Conservation (phyloP, 1,139 yeast species). For the Candida albicans region DNA sequence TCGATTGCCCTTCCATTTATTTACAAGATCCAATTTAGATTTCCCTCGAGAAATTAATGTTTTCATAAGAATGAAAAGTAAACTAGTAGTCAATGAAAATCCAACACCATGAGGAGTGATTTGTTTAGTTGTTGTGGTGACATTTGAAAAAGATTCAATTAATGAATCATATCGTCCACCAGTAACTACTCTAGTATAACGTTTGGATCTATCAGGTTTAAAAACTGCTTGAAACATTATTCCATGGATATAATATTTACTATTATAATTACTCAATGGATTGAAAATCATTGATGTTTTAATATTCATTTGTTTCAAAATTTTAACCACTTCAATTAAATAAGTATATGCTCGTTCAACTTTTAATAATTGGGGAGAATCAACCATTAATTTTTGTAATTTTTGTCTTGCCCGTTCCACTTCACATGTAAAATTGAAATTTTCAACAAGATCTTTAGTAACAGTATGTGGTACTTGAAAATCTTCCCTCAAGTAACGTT, state of each 20-base stretch:
- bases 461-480: constrained; percentile 79
- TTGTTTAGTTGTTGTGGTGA: constrained; percentile 22
- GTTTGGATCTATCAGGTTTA: constrained; percentile 48
- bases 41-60: constrained; percentile 24
- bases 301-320: constrained; percentile 55
- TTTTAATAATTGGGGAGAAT: constrained; percentile 62
- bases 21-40: constrained; percentile 24
- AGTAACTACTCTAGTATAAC: constrained; percentile 62
- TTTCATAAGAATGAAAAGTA: constrained; percentile 44
- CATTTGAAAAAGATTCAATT: constrained; percentile 58
- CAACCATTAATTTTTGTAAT: constrained; percentile 69
- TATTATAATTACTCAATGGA: constrained; percentile 82
- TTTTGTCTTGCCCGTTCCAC: constrained; percentile 63
- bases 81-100: constrained; percentile 57
- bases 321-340: constrained; percentile 54
- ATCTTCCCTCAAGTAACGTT: constrained; percentile 64
- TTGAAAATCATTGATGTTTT: constrained; percentile 41
- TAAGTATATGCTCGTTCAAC: constrained; percentile 65
- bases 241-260: constrained; percentile 74
- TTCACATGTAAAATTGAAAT: constrained; percentile 72
- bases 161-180: constrained; percentile 90
- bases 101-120: constrained; percentile 70
- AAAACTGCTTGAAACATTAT: constrained; percentile 85
- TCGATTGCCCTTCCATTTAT: constrained; percentile 41
- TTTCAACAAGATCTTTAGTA: constrained; percentile 69